Percentiles rank a stretch among this genome's conserved stretches.
Evolutionary conservation across 257 asterid genomes (phyloP).

Genomic region (Cinchona pubescens): DNA sequence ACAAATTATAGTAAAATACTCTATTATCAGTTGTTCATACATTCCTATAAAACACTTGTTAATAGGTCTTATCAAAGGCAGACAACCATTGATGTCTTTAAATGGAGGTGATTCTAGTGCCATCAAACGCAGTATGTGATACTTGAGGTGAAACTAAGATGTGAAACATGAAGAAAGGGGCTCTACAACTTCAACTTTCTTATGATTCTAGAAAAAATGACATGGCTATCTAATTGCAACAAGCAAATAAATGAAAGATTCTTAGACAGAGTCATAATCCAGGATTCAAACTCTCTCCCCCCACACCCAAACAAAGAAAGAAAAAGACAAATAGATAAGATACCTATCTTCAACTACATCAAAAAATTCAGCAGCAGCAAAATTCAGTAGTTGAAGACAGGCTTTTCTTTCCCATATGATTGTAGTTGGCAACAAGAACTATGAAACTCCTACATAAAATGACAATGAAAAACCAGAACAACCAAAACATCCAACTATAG

Average conservation of each 20-base stretch:
- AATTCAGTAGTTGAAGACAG: not conserved
- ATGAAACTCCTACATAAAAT: not conserved
- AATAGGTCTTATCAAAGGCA: too few species aligned
- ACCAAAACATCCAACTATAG: not conserved
- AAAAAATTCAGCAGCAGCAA: not conserved
- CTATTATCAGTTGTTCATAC: not conserved
- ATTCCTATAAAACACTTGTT: not conserved
- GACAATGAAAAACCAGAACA: not conserved
- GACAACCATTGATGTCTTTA: not conserved
- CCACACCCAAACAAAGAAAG: too few species aligned
- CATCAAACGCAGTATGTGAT: not conserved
- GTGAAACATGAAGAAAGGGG: not conserved
- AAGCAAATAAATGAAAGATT: not conserved
- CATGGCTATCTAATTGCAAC: not conserved
- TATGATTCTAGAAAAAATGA: not conserved
- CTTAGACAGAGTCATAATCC: not conserved
- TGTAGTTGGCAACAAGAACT: not conserved
- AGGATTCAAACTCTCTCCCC: too few species aligned
- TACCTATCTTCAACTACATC: not conserved
- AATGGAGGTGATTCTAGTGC: not conserved
- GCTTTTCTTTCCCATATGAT: not conserved
- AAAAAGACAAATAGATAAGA: not conserved
- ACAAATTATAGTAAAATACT: not conserved
- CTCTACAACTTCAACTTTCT: not conserved
- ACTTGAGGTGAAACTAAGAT: not conserved